A percentile compares a stretch with the other conserved stretches of the same genome.
These are phyloP conservation scores for Aristolochia fimbriata DNA, from an alignment of 164 flowering plant species.

Conservation along the genomic window DNA sequence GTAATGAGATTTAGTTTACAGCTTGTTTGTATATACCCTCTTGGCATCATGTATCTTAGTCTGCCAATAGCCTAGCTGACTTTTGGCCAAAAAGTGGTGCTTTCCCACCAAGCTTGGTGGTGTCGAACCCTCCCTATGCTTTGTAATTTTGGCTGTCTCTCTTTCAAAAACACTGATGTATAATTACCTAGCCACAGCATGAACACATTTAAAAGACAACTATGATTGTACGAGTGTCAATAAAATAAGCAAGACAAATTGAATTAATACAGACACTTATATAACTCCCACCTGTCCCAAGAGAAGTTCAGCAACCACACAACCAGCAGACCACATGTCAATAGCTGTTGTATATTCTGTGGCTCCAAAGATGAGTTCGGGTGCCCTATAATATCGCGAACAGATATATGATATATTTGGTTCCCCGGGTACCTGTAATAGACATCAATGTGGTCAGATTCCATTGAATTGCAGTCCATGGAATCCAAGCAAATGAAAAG, in stretches of 20 bases:
- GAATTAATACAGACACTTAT: not conserved
- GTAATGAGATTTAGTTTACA: too few relatives aligned
- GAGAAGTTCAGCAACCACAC: conserved; percentile 94
- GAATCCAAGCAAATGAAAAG: not conserved
- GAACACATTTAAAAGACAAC: too few relatives aligned
- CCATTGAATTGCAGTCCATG: not conserved
- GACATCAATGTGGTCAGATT: conserved; percentile 1
- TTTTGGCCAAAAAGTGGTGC: too few relatives aligned
- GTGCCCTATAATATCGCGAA: conserved; percentile 95
- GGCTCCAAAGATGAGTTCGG: conserved; percentile 96
- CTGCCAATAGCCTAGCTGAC: too few relatives aligned
- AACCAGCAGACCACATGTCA: conserved; percentile 98
- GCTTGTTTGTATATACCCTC: too few relatives aligned
- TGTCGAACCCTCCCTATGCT: too few relatives aligned
- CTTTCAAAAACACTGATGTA: too few relatives aligned
- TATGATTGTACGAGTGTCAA: not conserved
- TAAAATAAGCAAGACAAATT: not conserved
- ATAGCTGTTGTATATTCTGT: conserved; percentile 91
- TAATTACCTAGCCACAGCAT: too few relatives aligned
- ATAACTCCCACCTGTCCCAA: conserved; percentile 66
- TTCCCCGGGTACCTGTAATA: conserved; percentile 76
- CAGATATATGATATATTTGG: conserved; percentile 97
- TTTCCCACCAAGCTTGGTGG: too few relatives aligned
- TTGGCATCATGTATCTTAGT: too few relatives aligned
- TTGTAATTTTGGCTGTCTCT: too few relatives aligned